These are phyloP conservation scores for Diaporthe eres DNA, from an alignment of 2,329 filamentous ascomycete genomes.

Conservation along the genomic window DNA sequence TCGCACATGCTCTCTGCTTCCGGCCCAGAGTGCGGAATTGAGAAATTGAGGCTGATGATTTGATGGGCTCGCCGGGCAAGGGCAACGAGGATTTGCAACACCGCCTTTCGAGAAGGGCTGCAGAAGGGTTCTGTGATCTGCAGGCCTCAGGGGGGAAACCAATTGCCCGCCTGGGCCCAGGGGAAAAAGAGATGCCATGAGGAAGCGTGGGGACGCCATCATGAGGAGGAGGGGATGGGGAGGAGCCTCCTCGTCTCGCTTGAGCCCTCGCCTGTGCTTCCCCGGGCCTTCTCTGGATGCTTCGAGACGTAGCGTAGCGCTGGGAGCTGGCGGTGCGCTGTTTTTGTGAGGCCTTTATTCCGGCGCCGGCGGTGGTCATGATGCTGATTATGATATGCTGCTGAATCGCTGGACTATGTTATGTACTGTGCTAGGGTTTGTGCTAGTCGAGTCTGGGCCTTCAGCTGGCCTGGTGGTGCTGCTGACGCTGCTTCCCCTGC, in stretches of 20 bases:
- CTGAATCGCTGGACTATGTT: not conserved
- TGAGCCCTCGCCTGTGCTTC: slow-evolving; percentile 26
- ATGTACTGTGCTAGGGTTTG: not conserved
- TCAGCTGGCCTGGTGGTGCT: slow-evolving; percentile 17
- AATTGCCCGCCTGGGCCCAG: not conserved
- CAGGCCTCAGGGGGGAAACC: slow-evolving; percentile 17
- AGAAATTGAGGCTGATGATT: slow-evolving; percentile 36
- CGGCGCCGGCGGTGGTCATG: not conserved
- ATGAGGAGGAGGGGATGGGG: slow-evolving; percentile 12
- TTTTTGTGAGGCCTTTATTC: slow-evolving; percentile 20
- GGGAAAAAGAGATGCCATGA: not conserved
- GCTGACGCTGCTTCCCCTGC: not conserved
- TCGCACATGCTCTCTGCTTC: not conserved
- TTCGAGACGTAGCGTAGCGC: slow-evolving; percentile 8
- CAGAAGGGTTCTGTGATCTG: slow-evolving; percentile 30
- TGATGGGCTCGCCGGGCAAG: slow-evolving; percentile 25
- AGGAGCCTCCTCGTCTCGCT: slow-evolving; percentile 26
- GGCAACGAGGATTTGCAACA: slow-evolving; percentile 34
- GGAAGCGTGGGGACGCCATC: slow-evolving; percentile 4
- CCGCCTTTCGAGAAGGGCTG: slow-evolving; percentile 38
- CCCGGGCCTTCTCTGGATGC: slow-evolving; percentile 16
- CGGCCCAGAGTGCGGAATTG: slow-evolving; percentile 1
- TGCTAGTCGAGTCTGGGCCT: slow-evolving; percentile 14
- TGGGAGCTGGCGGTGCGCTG: slow-evolving; percentile 11
- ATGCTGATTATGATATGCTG: not conserved